Evolutionary conservation across 129 eudicot species (phyloP).

Genomic region (Pulicaria dysenterica): DNA sequence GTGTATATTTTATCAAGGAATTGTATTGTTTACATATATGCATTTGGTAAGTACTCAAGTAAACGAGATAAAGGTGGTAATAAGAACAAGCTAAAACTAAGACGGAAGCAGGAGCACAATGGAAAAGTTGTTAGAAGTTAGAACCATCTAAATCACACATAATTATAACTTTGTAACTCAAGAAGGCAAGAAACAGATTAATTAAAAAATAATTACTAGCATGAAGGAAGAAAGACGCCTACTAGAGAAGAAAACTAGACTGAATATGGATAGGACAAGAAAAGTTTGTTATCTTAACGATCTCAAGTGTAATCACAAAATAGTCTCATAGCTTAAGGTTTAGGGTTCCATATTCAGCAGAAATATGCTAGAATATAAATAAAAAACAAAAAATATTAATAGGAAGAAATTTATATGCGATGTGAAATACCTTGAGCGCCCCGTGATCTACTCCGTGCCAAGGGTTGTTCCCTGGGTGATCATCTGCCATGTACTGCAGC

Average conservation of each 20-base stretch:
- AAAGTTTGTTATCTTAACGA: too few species aligned
- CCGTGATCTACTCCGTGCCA: conserved; percentile 89
- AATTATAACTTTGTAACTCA: background rate
- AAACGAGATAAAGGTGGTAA: too few species aligned
- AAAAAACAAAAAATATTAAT: background rate
- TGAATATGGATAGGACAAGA: too few species aligned
- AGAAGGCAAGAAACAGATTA: background rate
- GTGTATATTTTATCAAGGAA: too few species aligned
- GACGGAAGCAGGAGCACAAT: background rate
- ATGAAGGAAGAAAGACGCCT: background rate
- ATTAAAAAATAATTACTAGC: background rate
- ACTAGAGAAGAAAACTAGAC: too few species aligned
- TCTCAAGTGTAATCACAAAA: background rate
- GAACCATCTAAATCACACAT: background rate
- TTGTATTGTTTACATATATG: too few species aligned
- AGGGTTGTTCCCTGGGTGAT: conserved; percentile 72
- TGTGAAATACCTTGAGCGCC: conserved; percentile 74
- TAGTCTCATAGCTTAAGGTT: background rate
- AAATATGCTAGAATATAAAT: background rate
- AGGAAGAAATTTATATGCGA: conserved; percentile 15
- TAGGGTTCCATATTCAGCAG: background rate
- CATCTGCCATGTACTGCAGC: conserved; percentile 91
- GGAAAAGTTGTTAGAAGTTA: background rate
- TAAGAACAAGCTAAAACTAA: background rate
- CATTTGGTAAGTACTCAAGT: background rate